Conservation (phyloP, 805 yeast species). For the Candida anglica region DNA sequence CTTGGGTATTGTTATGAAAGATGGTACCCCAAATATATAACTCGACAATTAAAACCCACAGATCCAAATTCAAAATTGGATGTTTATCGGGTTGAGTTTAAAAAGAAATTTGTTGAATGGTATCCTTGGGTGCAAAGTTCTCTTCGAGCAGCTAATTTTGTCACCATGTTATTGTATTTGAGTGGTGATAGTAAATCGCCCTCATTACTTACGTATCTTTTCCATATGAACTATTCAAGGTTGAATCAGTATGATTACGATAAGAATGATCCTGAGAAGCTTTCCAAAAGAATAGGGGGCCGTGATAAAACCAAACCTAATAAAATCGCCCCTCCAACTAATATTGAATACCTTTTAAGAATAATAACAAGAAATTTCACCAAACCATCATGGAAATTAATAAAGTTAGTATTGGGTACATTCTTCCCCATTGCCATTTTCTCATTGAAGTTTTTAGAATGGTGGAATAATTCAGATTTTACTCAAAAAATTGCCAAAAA, state of each 20-base stretch:
- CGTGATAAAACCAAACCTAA: neutral
- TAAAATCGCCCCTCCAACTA: constrained; percentile 37
- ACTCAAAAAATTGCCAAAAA: constrained; percentile 53
- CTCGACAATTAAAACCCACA: constrained; percentile 37
- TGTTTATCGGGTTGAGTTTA: constrained; percentile 22
- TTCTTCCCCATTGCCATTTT: constrained; percentile 81
- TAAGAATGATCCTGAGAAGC: constrained; percentile 20
- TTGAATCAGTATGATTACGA: constrained; percentile 49
- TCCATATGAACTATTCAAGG: constrained; percentile 64
- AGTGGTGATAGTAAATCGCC: constrained; percentile 66
- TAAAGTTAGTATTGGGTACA: constrained; percentile 38
- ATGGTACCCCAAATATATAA: constrained; percentile 54
- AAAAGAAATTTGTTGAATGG: constrained; percentile 44
- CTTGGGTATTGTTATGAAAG: constrained; percentile 60
- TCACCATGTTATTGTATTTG: constrained; percentile 60
- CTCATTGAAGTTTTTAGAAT: constrained; percentile 76
- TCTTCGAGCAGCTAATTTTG: constrained; percentile 46
- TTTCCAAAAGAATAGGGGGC: constrained; percentile 7
- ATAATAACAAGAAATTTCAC: constrained; percentile 18
- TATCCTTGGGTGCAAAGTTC: constrained; percentile 59
- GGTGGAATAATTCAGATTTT: constrained; percentile 86
- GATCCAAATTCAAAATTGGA: constrained; percentile 18
- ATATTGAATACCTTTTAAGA: constrained; percentile 28
- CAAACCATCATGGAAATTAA: constrained; percentile 27
- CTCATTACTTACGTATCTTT: constrained; percentile 53